A percentile compares a stretch with the other conserved stretches of the same genome.
These are phyloP conservation scores for Eucalyptus melliodora DNA, from an alignment of 345 rosid genomes.

Conservation along the genomic window DNA sequence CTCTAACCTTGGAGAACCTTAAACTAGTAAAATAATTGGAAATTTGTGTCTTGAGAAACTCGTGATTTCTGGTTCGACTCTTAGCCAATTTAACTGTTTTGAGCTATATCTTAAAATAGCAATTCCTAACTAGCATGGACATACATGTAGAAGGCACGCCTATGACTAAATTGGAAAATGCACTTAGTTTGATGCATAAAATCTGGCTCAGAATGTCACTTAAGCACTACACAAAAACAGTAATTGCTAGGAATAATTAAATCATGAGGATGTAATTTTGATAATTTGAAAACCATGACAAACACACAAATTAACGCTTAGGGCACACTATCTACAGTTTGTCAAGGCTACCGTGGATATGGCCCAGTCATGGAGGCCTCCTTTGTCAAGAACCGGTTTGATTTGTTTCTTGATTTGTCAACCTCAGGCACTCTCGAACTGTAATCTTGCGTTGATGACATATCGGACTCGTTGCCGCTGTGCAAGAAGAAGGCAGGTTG, in stretches of 20 bases:
- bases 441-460: not conserved
- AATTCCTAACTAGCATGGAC: not conserved
- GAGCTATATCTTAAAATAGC: not conserved
- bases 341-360: not conserved
- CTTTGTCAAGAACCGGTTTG: not conserved
- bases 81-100: no score
- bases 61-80: not conserved
- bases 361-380: not conserved
- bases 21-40: not conserved
- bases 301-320: not conserved
- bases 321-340: not conserved
- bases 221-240: not conserved
- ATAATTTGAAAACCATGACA: not conserved
- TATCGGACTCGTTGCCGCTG: not conserved
- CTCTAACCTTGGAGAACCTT: not conserved
- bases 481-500: slow-evolving; percentile 24
- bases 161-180: not conserved
- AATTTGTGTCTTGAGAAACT: not conserved
- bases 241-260: not conserved
- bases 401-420: not conserved
- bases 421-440: not conserved
- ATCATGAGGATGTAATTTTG: not conserved
- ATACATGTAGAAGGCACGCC: not conserved
- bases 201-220: not conserved
- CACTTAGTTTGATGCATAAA: not conserved